These are phyloP conservation scores for Coemansia erecta DNA, from an alignment of 192 early-diverging fungal species.

Conservation along the genomic window DNA sequence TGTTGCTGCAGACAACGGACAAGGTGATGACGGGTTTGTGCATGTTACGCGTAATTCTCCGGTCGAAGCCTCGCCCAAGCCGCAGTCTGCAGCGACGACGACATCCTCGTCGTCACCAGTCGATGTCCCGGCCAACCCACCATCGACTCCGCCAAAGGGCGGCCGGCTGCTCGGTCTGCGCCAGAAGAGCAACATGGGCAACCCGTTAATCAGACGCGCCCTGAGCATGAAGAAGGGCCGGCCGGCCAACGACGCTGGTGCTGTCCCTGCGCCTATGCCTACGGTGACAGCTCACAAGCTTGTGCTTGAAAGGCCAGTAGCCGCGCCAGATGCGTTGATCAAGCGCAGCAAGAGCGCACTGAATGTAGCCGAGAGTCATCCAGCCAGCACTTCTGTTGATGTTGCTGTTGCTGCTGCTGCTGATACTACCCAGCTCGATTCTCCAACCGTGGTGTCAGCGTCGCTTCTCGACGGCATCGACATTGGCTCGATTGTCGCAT, in stretches of 20 bases:
- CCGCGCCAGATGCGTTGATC: not conserved
- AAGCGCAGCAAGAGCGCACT: constrained; percentile 30
- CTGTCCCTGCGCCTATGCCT: not conserved
- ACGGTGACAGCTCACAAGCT: not conserved
- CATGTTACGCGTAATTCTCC: not conserved
- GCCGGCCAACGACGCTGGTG: constrained; percentile 4
- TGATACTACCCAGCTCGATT: not conserved
- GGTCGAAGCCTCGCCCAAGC: not conserved
- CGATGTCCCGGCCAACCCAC: no score
- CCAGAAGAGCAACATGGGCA: constrained; percentile 23
- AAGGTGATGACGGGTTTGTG: not conserved
- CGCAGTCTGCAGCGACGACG: constrained; percentile 1
- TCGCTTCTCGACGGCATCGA: constrained; percentile 15
- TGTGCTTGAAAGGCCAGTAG: not conserved
- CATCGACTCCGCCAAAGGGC: no score
- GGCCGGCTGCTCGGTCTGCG: constrained; percentile 19
- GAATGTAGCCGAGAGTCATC: not conserved
- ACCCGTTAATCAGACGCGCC: constrained; percentile 38
- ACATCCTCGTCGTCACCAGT: constrained; percentile 5
- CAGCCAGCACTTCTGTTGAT: not conserved
- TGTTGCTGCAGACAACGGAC: no score
- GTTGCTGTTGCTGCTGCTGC: not conserved
- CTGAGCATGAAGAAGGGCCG: constrained; percentile 39
- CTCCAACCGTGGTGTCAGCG: not conserved
- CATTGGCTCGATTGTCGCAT: not conserved